Evolutionary conservation across 2,329 filamentous ascomycete genomes (phyloP).

Genomic region (Fusarium sp.): DNA sequence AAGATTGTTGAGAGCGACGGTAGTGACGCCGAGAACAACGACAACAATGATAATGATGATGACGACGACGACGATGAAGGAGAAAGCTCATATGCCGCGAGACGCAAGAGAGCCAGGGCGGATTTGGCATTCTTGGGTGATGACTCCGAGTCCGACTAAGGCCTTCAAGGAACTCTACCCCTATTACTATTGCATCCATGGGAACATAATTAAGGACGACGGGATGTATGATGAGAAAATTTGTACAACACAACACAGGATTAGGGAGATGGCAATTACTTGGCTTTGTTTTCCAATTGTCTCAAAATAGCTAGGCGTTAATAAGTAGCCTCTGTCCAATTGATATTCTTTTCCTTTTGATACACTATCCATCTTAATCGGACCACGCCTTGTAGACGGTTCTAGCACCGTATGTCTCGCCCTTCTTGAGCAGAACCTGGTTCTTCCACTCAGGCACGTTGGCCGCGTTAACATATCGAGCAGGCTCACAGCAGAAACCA

Average conservation of each 20-base stretch:
- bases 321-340: slow-evolving; percentile 20
- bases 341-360: slow-evolving; percentile 7
- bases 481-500: slow-evolving; percentile 93
- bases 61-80: slow-evolving; percentile 45
- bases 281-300: slow-evolving; percentile 14
- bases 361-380: slow-evolving; percentile 55
- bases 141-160: slow-evolving; percentile 72
- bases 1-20: slow-evolving; percentile 50
- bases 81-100: slow-evolving; percentile 54
- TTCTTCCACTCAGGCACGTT: slow-evolving; percentile 84
- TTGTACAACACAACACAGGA: slow-evolving; percentile 29
- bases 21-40: slow-evolving; percentile 41
- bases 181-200: slow-evolving; percentile 5
- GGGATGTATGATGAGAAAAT: slow-evolving; percentile 29
- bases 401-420: slow-evolving; percentile 81
- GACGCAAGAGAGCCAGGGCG: slow-evolving; percentile 59
- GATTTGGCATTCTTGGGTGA: slow-evolving; percentile 75
- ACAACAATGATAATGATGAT: slow-evolving; percentile 31
- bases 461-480: slow-evolving; percentile 87
- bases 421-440: slow-evolving; percentile 85
- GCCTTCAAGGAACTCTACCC: background rate
- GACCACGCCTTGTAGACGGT: slow-evolving; percentile 90
- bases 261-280: background rate
- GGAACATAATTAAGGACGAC: slow-evolving; percentile 9
- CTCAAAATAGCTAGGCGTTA: slow-evolving; percentile 25